A percentile compares a stretch with the other conserved stretches of the same genome.
Evolutionary conservation across 2,329 filamentous ascomycete species (phyloP).

Genomic region (Botrytis pseudocinerea): DNA sequence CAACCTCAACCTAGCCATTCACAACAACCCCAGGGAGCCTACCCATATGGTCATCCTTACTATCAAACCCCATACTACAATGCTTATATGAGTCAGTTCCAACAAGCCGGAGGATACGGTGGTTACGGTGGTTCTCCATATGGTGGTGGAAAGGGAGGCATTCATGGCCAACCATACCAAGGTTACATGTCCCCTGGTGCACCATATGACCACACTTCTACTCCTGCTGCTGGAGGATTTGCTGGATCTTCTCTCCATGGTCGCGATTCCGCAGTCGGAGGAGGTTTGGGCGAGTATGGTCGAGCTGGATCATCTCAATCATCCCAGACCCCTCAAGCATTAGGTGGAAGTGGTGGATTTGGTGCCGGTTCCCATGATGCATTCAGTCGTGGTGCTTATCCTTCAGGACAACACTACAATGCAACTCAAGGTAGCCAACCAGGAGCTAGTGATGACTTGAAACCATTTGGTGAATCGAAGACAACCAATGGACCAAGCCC

Average conservation of each 20-base stretch:
- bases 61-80: conserved; percentile 64
- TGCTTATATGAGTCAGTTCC: conserved; percentile 57
- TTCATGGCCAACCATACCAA: conserved; percentile 41
- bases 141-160: conserved; percentile 41
- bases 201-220: conserved; percentile 42
- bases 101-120: conserved; percentile 43
- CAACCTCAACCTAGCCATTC: conserved; percentile 48
- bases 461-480: conserved; percentile 43
- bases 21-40: conserved; percentile 52
- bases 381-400: conserved; percentile 40
- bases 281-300: conserved; percentile 41
- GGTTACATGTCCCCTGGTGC: conserved; percentile 41
- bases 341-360: conserved; percentile 41
- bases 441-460: conserved; percentile 41
- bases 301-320: conserved; percentile 41
- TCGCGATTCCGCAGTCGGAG: conserved; percentile 40
- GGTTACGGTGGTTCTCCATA: conserved; percentile 42
- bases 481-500: conserved; percentile 41
- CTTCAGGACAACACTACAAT: conserved; percentile 41
- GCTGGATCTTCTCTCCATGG: conserved; percentile 40
- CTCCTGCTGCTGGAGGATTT: conserved; percentile 40
- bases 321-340: conserved; percentile 38
- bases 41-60: conserved; percentile 59
- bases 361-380: conserved; percentile 39
- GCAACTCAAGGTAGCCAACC: conserved; percentile 39